Base-by-base conservation (phyloP, 495 filamentous ascomycete genomes). In the Xylaria scruposa region DNA sequence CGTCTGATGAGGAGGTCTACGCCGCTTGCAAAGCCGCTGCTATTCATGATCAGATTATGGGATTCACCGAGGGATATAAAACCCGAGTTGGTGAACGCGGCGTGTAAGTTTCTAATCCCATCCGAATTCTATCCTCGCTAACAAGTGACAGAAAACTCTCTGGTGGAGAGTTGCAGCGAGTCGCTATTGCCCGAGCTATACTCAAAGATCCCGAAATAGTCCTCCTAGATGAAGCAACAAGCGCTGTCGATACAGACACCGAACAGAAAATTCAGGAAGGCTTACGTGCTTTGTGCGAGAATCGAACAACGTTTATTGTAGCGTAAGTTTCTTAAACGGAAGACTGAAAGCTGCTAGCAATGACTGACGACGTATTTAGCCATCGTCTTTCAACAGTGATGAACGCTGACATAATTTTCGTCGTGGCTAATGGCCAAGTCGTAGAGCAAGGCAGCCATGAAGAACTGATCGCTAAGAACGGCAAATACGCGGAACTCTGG, bases 251-350 rank as follows among this genome's bases (percentile, higher is more conserved):
- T 73, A 89, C 87, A 10, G 87, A 97, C 71, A 93, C 91, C 1
- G 93, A 96, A 73, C 84, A 88, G 60, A 83, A 88, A 67, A 93
- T 95, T 54, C 93, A 94, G 77, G 83, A 88, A 38, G 90, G 91
- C 8, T 84, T 94, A 61, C 81, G 84, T 54, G 81, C 74, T 51
- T 82, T 90, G 24, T 89, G 88, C 70, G 77, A 85, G 67, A 85
- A 82, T 24, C 85, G 89, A 51, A 91, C 89, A 10, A 90, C 89
- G 24, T 88, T 91, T 73, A 86, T 90, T 69, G 87, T 90, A 49
- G 89, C 89, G 87, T 90, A 85, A 79, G 85, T 85, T 5, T 9
- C 13, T 12, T n/a, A 24, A 29, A 12, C 19, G 10, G 9, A 46
- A 26, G 21, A 12, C 29, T 29, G 1, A 21, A 21, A 65, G 0